phyloP scores from a whole-genome alignment of 2,329 filamentous ascomycete genomes.

The Paraconiothyrium sp. region DNA sequence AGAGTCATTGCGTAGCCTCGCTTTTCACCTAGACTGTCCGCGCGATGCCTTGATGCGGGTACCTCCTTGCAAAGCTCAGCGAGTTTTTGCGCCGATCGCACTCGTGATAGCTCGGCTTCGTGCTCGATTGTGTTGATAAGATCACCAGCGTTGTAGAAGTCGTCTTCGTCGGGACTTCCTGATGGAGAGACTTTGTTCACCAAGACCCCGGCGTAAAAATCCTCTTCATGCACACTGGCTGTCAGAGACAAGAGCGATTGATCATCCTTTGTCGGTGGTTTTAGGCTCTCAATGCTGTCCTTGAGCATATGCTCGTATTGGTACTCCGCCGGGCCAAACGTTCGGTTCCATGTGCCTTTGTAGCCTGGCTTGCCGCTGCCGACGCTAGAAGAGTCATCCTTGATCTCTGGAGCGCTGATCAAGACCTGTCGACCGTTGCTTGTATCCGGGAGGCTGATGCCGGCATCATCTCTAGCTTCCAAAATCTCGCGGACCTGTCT shows the following conservation, averaged over 20 bases:
- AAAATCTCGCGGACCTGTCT: conserved; percentile 25
- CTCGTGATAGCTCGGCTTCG: neutral
- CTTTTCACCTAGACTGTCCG: neutral
- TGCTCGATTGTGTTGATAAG: conserved; percentile 6
- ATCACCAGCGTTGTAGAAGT: conserved; percentile 8
- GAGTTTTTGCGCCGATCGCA: neutral
- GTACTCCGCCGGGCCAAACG: conserved; percentile 14
- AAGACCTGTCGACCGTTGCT: conserved; percentile 17
- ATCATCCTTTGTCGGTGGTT: neutral
- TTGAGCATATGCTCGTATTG: conserved; percentile 6
- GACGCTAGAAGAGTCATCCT: neutral
- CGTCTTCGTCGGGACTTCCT: neutral
- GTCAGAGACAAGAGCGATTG: neutral
- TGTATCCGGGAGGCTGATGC: conserved; percentile 22
- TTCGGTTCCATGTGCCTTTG: conserved; percentile 17
- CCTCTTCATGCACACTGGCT: neutral
- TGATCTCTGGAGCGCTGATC: conserved; percentile 19
- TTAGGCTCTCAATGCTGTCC: conserved; percentile 1
- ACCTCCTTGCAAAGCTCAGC: neutral
- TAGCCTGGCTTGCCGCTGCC: neutral
- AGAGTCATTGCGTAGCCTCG: neutral
- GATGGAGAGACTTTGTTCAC: neutral
- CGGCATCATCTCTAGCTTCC: conserved; percentile 20
- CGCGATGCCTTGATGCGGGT: neutral
- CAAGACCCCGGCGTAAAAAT: conserved; percentile 5